phyloP scores from a whole-genome alignment of 352 stramenopile genomes.

The Globisporangium rhizosaccharum region DNA sequence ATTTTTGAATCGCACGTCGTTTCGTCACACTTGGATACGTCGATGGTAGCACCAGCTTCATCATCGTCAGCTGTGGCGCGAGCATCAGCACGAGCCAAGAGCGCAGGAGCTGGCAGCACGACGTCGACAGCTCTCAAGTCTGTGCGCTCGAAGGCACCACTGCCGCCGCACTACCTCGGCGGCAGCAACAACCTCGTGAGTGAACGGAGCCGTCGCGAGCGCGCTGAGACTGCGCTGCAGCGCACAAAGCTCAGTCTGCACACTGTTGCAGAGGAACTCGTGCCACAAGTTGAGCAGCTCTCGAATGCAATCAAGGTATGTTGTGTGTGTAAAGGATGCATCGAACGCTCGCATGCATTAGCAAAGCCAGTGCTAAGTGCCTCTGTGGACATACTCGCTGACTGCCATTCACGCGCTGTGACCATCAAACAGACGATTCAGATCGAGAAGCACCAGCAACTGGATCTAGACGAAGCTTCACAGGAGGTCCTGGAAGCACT shows the following conservation, averaged over 20 bases:
- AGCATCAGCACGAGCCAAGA: background rate
- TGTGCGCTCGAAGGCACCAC: background rate
- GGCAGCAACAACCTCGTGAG: slow-evolving; percentile 62
- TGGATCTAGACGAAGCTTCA: slow-evolving; percentile 53
- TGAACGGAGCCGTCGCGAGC: slow-evolving; percentile 52
- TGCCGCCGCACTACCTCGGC: slow-evolving; percentile 40
- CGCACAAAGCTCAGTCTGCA: slow-evolving; percentile 30
- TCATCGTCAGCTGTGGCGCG: background rate
- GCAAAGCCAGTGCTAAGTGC: background rate
- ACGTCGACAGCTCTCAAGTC: background rate
- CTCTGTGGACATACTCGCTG: background rate
- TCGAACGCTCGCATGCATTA: background rate
- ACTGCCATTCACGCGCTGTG: background rate
- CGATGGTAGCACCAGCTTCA: background rate
- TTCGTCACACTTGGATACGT: no score
- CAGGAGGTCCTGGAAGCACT: slow-evolving; percentile 50
- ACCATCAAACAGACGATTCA: slow-evolving; percentile 34
- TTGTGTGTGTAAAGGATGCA: background rate
- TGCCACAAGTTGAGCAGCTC: slow-evolving; percentile 45
- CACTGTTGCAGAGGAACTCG: slow-evolving; percentile 30
- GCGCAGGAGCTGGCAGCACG: background rate
- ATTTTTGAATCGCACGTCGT: background rate
- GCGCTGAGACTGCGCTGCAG: slow-evolving; percentile 38
- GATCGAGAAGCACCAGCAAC: slow-evolving; percentile 44
- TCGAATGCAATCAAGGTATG: slow-evolving; percentile 40